A percentile compares a stretch with the other conserved stretches of the same genome.
phyloP scores from a whole-genome alignment of 345 rosid genomes.

The Gynandropsis gynandra region DNA sequence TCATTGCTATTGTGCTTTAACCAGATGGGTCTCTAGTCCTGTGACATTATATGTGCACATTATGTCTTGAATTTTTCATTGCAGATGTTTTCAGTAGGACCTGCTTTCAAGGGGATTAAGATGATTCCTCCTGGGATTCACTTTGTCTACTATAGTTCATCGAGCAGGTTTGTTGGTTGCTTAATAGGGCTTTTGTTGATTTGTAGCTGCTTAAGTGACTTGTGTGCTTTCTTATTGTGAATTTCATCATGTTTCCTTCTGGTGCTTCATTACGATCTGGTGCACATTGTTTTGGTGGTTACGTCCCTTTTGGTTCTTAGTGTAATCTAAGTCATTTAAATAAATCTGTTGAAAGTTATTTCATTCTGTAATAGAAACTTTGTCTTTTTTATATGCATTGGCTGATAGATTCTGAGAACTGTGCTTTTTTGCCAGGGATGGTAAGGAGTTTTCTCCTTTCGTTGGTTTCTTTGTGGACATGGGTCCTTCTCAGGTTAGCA shows the following conservation, averaged over 20 bases:
- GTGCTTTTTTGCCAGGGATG: constrained; percentile 46
- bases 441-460: constrained; percentile 79
- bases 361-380: not conserved
- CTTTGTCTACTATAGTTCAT: constrained; percentile 72
- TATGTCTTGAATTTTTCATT: constrained; percentile 2
- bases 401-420: not conserved
- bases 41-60: not conserved
- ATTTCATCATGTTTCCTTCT: not conserved
- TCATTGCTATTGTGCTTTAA: not conserved
- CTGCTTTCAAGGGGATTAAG: constrained; percentile 77
- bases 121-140: constrained; percentile 96
- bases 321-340: not conserved
- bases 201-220: not conserved
- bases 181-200: not conserved
- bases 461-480: constrained; percentile 66
- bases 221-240: not conserved
- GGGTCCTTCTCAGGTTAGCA: constrained; percentile 52
- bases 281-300: not conserved
- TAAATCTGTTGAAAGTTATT: not conserved
- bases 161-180: constrained; percentile 45
- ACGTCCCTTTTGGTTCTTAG: not conserved
- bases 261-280: not conserved
- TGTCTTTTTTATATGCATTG: constrained; percentile 22
- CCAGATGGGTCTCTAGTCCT: not conserved
- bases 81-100: constrained; percentile 69